Base-by-base conservation (phyloP, 805 yeast genomes). In the Pichia phayaonensis region DNA sequence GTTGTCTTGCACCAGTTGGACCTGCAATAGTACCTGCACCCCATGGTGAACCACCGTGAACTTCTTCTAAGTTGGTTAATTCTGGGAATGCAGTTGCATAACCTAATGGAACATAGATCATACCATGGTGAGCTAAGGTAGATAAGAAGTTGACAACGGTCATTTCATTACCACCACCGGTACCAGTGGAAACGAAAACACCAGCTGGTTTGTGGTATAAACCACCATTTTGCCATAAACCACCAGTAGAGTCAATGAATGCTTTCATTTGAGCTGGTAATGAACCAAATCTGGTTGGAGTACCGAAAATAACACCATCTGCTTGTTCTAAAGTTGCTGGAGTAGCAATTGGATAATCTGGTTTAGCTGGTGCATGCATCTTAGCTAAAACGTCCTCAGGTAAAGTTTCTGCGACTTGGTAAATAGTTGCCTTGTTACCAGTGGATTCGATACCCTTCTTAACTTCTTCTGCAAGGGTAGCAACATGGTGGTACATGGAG, bases 1-100 rank as follows among this genome's bases (percentile, higher is more conserved):
- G 85, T 56, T 65, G 69, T 73, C 90, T 82, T 39, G 89, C 77
- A 59, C 95, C 95, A 61, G 84, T 88, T 21, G 80, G 71, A 56
- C 84, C 92, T 34, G 95, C 88, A 58, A 76, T 73, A 51, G 86
- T 72, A 62, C 92, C 94, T 44, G 95, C 89, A 68, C 95, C 95
- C 85, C 89, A 88, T 47, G 95, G 79, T 48, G 90, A 78, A 59
- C 84, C 83, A 60, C 95, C 95, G 62, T 84, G 90, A 49, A 77
- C 73, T 70, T 83, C 90, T 16, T 72, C 75, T 50, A 84, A 62
- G 66, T 75, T 74, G 45, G 76, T 63, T 58, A 82, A 66, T 52
- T 77, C 76, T 46, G 77, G 75, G 63, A 81, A 79, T 38, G 73
- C 75, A 34, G 73, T 66, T 47, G 75, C 80, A 71, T 77, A 78